Conservation (phyloP, 495 filamentous ascomycete species). For the Poronia punctata region DNA sequence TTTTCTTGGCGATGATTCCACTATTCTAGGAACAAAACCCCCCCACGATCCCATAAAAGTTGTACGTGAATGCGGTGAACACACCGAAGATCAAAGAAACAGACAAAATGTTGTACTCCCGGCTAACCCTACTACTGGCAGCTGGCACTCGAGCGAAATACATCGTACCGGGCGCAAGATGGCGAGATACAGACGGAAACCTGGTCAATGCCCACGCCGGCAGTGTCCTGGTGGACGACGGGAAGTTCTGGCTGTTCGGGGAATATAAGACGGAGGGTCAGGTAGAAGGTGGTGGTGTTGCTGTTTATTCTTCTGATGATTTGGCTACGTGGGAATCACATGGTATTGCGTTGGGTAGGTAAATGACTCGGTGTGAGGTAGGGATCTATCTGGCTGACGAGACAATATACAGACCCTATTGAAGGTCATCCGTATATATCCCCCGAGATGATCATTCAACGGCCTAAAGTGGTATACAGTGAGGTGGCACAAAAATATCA, state of each 20-base stretch:
- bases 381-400: neutral
- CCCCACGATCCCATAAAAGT: neutral
- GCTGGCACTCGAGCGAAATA: constrained; percentile 26
- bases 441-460: constrained; percentile 33
- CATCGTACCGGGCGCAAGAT: constrained; percentile 40
- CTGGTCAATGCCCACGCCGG: constrained; percentile 40
- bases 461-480: constrained; percentile 40
- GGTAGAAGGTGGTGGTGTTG: constrained; percentile 36
- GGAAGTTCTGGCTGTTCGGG: constrained; percentile 39
- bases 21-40: neutral
- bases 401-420: constrained; percentile 23
- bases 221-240: constrained; percentile 26
- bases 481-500: constrained; percentile 29
- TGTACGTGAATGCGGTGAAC: neutral
- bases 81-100: neutral
- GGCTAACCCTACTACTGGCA: constrained; percentile 11
- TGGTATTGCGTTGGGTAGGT: constrained; percentile 31
- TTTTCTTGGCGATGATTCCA: no score
- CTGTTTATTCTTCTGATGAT: constrained; percentile 35
- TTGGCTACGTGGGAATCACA: constrained; percentile 35
- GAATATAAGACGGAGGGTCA: constrained; percentile 39
- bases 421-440: constrained; percentile 29
- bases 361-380: neutral
- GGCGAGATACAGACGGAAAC: constrained; percentile 34
- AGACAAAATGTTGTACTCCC: constrained; percentile 12